phyloP scores from a whole-genome alignment of 2,329 filamentous ascomycete genomes.

The Neofusicoccum parvum region DNA sequence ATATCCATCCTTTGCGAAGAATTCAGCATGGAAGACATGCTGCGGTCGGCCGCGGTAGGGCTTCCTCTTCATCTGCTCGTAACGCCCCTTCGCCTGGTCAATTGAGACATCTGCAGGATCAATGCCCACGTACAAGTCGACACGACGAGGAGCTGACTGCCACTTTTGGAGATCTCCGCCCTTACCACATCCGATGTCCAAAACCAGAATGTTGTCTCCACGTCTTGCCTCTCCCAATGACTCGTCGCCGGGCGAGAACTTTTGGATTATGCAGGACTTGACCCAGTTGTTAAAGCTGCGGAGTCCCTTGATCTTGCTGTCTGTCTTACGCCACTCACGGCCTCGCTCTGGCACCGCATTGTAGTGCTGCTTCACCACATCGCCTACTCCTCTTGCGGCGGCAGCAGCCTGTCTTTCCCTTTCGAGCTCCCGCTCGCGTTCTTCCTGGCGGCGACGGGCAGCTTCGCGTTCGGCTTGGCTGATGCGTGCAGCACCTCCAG shows the following conservation, averaged over 20 bases:
- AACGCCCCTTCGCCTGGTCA: constrained; percentile 84
- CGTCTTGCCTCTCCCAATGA: constrained; percentile 23
- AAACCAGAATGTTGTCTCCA: constrained; percentile 68
- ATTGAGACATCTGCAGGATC: constrained; percentile 94
- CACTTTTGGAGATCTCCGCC: constrained; percentile 94
- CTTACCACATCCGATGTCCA: constrained; percentile 96
- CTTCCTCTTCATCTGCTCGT: constrained; percentile 69
- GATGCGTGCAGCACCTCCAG: constrained; percentile 56
- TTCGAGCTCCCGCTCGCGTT: constrained; percentile 43
- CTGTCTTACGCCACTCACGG: constrained; percentile 90
- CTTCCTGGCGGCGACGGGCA: constrained; percentile 56
- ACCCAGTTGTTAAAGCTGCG: constrained; percentile 98
- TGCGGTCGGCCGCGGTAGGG: constrained; percentile 51
- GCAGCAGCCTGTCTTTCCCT: constrained; percentile 43
- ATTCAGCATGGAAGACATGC: constrained; percentile 78
- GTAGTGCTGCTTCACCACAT: constrained; percentile 91
- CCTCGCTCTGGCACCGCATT: constrained; percentile 93
- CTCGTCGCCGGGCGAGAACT: constrained; percentile 67
- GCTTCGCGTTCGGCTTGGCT: constrained; percentile 68
- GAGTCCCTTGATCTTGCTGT: constrained; percentile 92
- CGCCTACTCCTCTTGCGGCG: constrained; percentile 59
- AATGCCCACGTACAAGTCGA: constrained; percentile 91
- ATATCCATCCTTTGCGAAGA: constrained; percentile 91
- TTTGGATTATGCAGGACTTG: constrained; percentile 96
- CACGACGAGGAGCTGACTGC: constrained; percentile 87